phyloP scores from a whole-genome alignment of 2,329 filamentous ascomycete genomes.

The Colletotrichum salicis region DNA sequence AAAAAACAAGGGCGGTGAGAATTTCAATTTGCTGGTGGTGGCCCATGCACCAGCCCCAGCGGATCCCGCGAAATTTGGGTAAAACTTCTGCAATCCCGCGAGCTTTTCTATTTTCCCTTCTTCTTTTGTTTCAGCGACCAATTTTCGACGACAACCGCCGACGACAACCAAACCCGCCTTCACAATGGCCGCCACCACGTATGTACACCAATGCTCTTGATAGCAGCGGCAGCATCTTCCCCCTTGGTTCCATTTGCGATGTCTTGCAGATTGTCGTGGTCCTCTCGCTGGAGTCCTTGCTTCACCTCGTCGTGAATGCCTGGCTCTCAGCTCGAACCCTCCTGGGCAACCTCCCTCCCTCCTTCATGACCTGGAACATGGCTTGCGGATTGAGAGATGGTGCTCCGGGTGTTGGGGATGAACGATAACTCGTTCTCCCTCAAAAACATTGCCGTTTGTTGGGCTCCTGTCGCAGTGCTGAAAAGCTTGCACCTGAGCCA shows the following conservation, averaged over 20 bases:
- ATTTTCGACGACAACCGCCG: conserved; percentile 40
- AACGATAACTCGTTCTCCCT: conserved; percentile 76
- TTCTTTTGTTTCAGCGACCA: conserved; percentile 27
- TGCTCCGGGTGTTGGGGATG: conserved; percentile 81
- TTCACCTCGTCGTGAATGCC: conserved; percentile 51
- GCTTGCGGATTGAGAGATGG: conserved; percentile 68
- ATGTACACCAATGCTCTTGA: conserved; percentile 44
- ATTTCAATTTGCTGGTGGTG: conserved; percentile 11
- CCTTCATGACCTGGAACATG: conserved; percentile 55
- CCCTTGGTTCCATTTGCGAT: conserved; percentile 62
- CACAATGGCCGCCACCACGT: conserved; percentile 64
- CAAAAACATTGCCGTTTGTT: conserved; percentile 76
- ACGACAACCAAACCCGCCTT: conserved; percentile 52
- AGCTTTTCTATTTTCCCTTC: neutral
- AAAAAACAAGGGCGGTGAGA: conserved; percentile 6
- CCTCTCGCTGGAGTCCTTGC: conserved; percentile 75
- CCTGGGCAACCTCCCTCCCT: conserved; percentile 70
- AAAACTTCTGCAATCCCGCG: conserved; percentile 19
- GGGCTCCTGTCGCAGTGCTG: conserved; percentile 38
- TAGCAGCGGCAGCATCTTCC: conserved; percentile 40
- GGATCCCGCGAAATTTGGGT: conserved; percentile 13
- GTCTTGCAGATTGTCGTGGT: conserved; percentile 80
- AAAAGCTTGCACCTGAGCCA: conserved; percentile 41
- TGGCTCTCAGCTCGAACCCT: conserved; percentile 83
- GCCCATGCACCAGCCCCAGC: conserved; percentile 5